Percentiles rank a stretch among this genome's conserved stretches.
phyloP scores from a whole-genome alignment of 306 rosid genomes.

The Inga leiocalycina region DNA sequence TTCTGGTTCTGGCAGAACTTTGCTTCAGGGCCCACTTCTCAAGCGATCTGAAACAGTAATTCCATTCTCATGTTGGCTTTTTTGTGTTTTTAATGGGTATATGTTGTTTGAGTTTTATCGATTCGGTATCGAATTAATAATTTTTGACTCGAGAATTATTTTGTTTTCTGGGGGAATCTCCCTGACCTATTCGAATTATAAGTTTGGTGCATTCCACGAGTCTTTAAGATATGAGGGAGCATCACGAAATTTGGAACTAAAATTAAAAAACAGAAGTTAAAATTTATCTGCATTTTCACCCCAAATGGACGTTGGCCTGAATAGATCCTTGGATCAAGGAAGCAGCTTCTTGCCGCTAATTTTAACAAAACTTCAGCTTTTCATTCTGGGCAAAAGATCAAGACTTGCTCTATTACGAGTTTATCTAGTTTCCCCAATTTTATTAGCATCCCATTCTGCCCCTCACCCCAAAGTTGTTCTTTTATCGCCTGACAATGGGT shows the following conservation, averaged over 20 bases:
- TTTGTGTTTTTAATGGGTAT: background rate
- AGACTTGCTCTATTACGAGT: background rate
- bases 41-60: slow-evolving; percentile 81
- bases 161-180: background rate
- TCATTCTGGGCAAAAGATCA: background rate
- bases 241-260: background rate
- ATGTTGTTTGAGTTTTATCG: background rate
- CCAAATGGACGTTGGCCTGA: background rate
- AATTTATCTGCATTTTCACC: background rate
- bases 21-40: slow-evolving; percentile 79
- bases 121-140: background rate
- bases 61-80: slow-evolving; percentile 22
- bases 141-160: background rate
- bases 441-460: background rate
- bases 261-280: background rate
- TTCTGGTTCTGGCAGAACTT: slow-evolving; percentile 67
- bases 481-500: background rate
- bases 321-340: background rate
- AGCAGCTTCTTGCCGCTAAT: background rate
- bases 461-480: background rate
- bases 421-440: background rate
- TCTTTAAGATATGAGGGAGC: background rate
- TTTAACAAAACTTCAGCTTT: background rate
- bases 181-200: background rate
- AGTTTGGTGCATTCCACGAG: background rate